phyloP scores from a whole-genome alignment of 305 asterid genomes.

The Lippia alba region DNA sequence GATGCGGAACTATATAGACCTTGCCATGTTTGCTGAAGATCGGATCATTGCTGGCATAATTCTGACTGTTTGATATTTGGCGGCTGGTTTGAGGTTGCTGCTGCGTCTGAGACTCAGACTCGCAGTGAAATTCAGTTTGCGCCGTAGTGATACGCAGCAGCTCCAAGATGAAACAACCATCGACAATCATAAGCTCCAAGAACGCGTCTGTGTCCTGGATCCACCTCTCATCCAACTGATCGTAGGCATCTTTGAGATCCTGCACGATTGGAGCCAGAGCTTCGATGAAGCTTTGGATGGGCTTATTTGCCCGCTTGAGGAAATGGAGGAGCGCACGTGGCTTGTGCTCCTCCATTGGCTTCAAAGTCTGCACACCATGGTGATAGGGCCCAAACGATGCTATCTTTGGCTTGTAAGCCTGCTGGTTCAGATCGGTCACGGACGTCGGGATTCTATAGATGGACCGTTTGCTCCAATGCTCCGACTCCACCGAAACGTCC shows the following conservation, averaged over 20 bases:
- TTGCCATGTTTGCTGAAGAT: constrained; percentile 49
- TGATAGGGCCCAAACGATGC: constrained; percentile 21
- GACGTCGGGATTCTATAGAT: constrained; percentile 9
- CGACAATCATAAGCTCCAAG: constrained; percentile 46
- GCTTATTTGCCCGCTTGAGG: constrained; percentile 7
- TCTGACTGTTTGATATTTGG: background rate
- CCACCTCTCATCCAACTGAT: constrained; percentile 34
- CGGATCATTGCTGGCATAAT: constrained; percentile 47
- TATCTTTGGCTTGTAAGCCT: constrained; percentile 4
- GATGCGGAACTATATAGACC: constrained; percentile 38
- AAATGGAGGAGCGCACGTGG: constrained; percentile 20
- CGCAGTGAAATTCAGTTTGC: background rate
- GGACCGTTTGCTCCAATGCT: constrained; percentile 22
- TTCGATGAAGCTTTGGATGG: background rate
- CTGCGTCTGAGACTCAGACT: background rate
- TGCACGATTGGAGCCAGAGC: constrained; percentile 11
- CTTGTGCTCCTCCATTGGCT: constrained; percentile 20
- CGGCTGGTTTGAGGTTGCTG: no score
- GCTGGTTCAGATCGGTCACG: background rate
- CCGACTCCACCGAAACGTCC: background rate
- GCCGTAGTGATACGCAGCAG: constrained; percentile 18
- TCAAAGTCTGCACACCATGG: background rate
- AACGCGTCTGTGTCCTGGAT: constrained; percentile 24
- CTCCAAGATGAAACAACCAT: constrained; percentile 62
- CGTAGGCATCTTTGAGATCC: constrained; percentile 46